phyloP scores from a whole-genome alignment of 192 early-diverging fungal species.

The Linnemannia schmuckeri region DNA sequence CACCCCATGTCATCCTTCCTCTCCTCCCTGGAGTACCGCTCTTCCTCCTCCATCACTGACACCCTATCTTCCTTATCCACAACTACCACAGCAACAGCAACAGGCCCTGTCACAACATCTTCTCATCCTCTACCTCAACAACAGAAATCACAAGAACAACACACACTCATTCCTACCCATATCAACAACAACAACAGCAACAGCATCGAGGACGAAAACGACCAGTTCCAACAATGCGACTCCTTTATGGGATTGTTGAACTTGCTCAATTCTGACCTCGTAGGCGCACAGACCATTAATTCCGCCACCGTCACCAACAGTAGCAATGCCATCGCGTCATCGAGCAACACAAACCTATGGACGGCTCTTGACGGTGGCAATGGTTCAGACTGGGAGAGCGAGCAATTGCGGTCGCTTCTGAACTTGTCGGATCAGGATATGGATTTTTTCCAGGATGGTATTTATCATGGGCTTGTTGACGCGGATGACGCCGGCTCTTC shows the following conservation, averaged over 20 bases:
- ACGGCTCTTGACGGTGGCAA: neutral
- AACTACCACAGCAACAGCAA: neutral
- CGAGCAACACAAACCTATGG: neutral
- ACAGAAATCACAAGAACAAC: neutral
- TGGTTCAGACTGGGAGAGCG: neutral
- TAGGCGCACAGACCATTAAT: neutral
- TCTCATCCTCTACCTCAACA: neutral
- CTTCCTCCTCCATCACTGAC: neutral
- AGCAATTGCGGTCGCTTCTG: neutral
- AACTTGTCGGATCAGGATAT: neutral
- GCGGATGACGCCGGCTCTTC: neutral
- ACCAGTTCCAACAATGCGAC: neutral
- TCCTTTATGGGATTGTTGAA: neutral
- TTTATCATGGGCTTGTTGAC: neutral
- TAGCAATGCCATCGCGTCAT: neutral
- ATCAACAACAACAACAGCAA: neutral
- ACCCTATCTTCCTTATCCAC: neutral
- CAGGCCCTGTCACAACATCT: neutral
- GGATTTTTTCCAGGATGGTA: neutral
- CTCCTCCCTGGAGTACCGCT: conserved; percentile 5
- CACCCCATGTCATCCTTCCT: conserved; percentile 22
- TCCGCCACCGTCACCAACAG: neutral
- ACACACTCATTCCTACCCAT: neutral
- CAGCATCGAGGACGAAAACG: neutral
- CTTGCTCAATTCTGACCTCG: neutral